Evolutionary conservation across 2,329 filamentous ascomycete genomes (phyloP), one percentile per base, ranked within the genome.

Genomic region (Ceratocystis diversiconidia): DNA sequence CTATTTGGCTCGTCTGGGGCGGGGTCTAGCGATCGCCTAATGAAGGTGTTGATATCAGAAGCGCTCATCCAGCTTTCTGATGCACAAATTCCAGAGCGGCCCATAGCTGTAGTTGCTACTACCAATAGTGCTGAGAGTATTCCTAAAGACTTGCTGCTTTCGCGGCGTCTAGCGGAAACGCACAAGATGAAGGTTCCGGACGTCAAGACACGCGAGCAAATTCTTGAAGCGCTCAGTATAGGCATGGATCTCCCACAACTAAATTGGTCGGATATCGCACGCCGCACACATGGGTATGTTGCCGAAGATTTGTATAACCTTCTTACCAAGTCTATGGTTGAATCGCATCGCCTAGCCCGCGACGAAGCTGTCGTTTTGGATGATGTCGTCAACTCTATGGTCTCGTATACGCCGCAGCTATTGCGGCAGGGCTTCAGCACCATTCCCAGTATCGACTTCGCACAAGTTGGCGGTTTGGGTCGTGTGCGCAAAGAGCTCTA

Each of bases 341-440:
- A 66, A 22, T 62, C 57, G 3, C 25, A 25, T 19, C 60, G 59
- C 5, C 41, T 57, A 41, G 59, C 22, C n/a, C 52, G 36, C 32
- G 43, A 61, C 28, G 30, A 64, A 8, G 61, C 69, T 0, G 6
- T 74, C 2, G 71, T 69, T 2, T 69, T 73, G 22, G 70, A 74
- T 76, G 77, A 95, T 69, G 94, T 97, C 74, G 78, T 87, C 28
- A 78, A 79, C 1, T 92, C 91, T 2, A 80, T 96, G 2, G 84
- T 88, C 8, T 82, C 83, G 66, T 76, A 74, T 46, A 73, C 73
- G 0, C 77, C 77, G 83, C 96, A 68, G 82, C 90, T 73, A 85
- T 91, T 30, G 74, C 86, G 91, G 62, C 92, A 99, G 76, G 94
- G 94, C 60, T 99, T 99, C 75, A 91, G 90, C 12, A 94, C 90